Evolutionary conservation across 2,329 filamentous ascomycete genomes (phyloP), one percentile per base, ranked within the genome.

Genomic region (Pestalotiopsis sp.): DNA sequence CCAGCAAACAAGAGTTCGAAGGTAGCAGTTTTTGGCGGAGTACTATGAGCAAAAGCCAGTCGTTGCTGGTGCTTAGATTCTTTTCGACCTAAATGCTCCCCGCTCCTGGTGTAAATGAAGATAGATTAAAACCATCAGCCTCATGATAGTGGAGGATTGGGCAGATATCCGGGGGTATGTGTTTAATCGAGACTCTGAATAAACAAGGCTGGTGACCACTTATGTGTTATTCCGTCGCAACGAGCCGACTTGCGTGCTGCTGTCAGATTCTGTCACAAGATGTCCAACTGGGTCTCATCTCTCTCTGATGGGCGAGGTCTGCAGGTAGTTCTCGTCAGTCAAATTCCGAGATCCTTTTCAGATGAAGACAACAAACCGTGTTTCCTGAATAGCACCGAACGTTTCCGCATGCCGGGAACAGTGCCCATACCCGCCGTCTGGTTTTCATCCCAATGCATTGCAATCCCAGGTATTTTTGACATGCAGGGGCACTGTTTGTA

Each of bases 401-500:
- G 4, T 9, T 9, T 52, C 44, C 17, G n/a, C 10, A 52, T 7
- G 44, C 17, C 3, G 44, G 7, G 30, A 1, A 52, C 22, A 22
- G 17, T 52, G 44, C 20, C 44, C n/a, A n/a, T 52, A 52, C 10
- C 44, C 44, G n/a, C 11, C 14, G 17, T 38, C 24, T 30, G 24
- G 57, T 59, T 22, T 22, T 55, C 22, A 55, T 17, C 24, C 14
- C 7, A 59, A 59, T 26, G n/a, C n/a, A n/a, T n/a, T n/a, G n/a
- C n/a, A n/a, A 59, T 6, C 14, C 3, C 4, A 38, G 11, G 35
- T 13, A 3, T 55, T 55, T 55, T 59, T 26, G 57, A 59, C 57
- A 62, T 22, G 59, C 38, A 40, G 35, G 20, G 44, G 44, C 20
- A 10, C 38, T 64, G 39, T 48, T 44, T 65, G 64, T 66, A 59